phyloP scores from a whole-genome alignment of 2,329 filamentous ascomycete genomes.

The Monosporascus sp. region DNA sequence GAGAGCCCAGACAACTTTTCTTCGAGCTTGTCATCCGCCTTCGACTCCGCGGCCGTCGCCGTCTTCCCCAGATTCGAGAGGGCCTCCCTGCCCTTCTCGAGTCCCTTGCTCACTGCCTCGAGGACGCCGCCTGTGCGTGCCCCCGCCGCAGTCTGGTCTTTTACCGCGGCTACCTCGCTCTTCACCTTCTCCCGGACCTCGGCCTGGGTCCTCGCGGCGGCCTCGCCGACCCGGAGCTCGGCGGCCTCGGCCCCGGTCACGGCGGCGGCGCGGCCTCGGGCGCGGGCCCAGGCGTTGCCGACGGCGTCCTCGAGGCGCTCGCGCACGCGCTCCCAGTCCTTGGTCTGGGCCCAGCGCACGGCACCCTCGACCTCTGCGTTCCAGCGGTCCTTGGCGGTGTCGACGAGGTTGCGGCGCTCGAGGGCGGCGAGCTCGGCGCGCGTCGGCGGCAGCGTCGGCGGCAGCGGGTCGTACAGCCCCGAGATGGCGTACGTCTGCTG shows the following conservation, averaged over 20 bases:
- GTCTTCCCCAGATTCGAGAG: constrained; percentile 26
- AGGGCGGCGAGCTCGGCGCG: constrained; percentile 46
- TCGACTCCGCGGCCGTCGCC: constrained; percentile 31
- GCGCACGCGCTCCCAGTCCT: constrained; percentile 59
- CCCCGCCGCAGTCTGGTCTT: constrained; percentile 27
- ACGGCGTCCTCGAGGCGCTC: constrained; percentile 50
- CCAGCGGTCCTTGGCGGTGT: constrained; percentile 71
- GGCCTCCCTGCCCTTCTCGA: constrained; percentile 36
- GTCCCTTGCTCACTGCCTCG: constrained; percentile 34
- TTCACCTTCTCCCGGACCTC: constrained; percentile 30
- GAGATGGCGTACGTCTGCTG: constrained; percentile 51
- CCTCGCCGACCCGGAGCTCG: constrained; percentile 11
- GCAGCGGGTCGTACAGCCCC: constrained; percentile 43
- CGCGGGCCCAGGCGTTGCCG: constrained; percentile 38
- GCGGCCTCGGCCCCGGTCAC: constrained; percentile 19
- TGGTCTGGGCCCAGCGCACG: constrained; percentile 60
- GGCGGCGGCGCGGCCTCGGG: constrained; percentile 29
- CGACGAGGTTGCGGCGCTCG: constrained; percentile 52
- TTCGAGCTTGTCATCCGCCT: constrained; percentile 23
- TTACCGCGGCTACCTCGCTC: constrained; percentile 23
- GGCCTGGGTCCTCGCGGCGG: constrained; percentile 25
- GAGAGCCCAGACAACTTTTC: constrained; percentile 36
- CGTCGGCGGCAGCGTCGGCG: constrained; percentile 42
- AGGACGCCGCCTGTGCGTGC: constrained; percentile 22
- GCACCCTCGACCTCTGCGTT: constrained; percentile 66